These are phyloP conservation scores for Suhomyces guaymorum DNA, from an alignment of 1,139 yeast genomes.

Conservation along the genomic window DNA sequence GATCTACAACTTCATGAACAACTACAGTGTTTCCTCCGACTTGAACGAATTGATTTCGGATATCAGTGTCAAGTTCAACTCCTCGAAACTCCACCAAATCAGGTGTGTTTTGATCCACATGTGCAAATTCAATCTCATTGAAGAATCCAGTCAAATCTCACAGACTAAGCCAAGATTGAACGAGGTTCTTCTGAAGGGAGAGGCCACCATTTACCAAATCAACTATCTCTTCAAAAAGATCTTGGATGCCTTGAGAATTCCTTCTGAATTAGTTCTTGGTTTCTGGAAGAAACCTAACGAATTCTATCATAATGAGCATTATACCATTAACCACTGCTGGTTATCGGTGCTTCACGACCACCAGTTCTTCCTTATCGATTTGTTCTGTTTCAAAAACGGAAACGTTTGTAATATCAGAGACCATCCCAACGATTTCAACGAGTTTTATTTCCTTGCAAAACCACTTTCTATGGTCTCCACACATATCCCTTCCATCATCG, in stretches of 20 bases:
- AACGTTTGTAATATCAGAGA: constrained; percentile 38
- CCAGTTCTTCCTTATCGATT: constrained; percentile 78
- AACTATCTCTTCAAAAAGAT: constrained; percentile 75
- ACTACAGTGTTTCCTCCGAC: constrained; percentile 33
- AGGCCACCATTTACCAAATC: constrained; percentile 66
- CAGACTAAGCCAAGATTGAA: constrained; percentile 43
- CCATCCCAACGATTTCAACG: constrained; percentile 33
- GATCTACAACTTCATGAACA: constrained; percentile 35
- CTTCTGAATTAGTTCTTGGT: constrained; percentile 77
- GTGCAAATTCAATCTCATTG: constrained; percentile 41
- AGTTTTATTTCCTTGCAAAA: constrained; percentile 72
- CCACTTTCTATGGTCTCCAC: constrained; percentile 79
- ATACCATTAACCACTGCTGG: constrained; percentile 85
- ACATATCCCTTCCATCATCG: constrained; percentile 78
- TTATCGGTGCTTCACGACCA: constrained; percentile 71
- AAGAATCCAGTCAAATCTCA: constrained; percentile 39
- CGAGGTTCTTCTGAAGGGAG: constrained; percentile 40
- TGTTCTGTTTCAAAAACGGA: constrained; percentile 39
- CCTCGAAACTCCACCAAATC: constrained; percentile 37
- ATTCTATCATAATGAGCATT: constrained; percentile 50
- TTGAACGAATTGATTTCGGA: constrained; percentile 50
- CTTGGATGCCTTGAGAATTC: constrained; percentile 68
- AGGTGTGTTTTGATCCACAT: constrained; percentile 44
- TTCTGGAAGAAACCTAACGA: constrained; percentile 79
- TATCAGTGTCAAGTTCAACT: constrained; percentile 42